Conservation (phyloP, 495 filamentous ascomycete species). For the Aspergillus leporis region DNA sequence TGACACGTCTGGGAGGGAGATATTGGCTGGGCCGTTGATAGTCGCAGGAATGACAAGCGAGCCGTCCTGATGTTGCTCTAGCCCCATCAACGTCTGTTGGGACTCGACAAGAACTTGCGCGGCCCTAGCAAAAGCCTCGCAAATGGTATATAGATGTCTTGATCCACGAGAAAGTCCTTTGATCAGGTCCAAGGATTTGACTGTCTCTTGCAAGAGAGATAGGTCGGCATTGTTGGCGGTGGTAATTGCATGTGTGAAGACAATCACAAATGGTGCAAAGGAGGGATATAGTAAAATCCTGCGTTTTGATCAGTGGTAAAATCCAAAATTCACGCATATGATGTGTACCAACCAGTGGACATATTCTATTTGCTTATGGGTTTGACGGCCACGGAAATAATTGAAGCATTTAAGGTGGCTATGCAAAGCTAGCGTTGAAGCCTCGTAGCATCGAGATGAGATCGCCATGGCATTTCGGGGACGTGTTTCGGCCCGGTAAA, state of each 20-base stretch:
- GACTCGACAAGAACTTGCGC: slow-evolving; percentile 27
- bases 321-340: background rate
- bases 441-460: slow-evolving; percentile 25
- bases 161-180: slow-evolving; percentile 26
- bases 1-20: slow-evolving; percentile 24
- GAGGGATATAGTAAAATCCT: slow-evolving; percentile 31
- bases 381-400: slow-evolving; percentile 25
- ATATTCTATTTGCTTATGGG: slow-evolving; percentile 31
- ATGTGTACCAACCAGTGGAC: slow-evolving; percentile 23
- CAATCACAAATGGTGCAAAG: slow-evolving; percentile 28
- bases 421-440: slow-evolving; percentile 22
- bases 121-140: slow-evolving; percentile 25
- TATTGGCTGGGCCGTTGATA: slow-evolving; percentile 15
- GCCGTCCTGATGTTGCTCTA: slow-evolving; percentile 27
- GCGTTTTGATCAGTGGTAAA: background rate
- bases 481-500: slow-evolving; percentile 28
- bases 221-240: slow-evolving; percentile 20
- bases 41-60: slow-evolving; percentile 20
- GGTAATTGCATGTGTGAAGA: slow-evolving; percentile 32
- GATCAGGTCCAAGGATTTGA: slow-evolving; percentile 23
- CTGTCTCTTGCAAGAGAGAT: slow-evolving; percentile 24
- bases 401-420: slow-evolving; percentile 27
- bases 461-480: slow-evolving; percentile 26
- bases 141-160: slow-evolving; percentile 25
- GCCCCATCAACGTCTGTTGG: slow-evolving; percentile 22